Evolutionary conservation across 2,329 filamentous ascomycete species (phyloP).

Genomic region (Falciphora oryzae): DNA sequence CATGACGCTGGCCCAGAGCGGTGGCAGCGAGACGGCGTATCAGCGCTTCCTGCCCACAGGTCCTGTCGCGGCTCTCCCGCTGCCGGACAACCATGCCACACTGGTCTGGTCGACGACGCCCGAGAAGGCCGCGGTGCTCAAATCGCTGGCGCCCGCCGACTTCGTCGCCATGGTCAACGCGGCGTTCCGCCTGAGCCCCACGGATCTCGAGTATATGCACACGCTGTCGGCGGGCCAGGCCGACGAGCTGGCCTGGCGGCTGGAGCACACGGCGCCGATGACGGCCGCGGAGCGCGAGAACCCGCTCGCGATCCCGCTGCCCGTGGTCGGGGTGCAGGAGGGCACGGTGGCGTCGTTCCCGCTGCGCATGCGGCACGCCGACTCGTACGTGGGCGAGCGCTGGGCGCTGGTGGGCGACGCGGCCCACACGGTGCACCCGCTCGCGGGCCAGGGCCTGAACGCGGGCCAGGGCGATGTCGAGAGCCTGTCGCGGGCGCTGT

Average conservation of each 20-base stretch:
- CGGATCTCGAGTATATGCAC: constrained; percentile 81
- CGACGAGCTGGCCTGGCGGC: constrained; percentile 77
- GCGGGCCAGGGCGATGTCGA: constrained; percentile 87
- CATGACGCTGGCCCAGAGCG: constrained; percentile 16
- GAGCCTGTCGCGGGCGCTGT: constrained; percentile 68
- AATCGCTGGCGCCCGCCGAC: constrained; percentile 64
- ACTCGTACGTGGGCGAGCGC: constrained; percentile 86
- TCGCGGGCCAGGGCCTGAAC: constrained; percentile 92
- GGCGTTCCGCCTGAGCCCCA: constrained; percentile 74
- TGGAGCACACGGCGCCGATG: constrained; percentile 50
- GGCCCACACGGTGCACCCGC: constrained; percentile 89
- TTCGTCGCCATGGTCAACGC: constrained; percentile 89
- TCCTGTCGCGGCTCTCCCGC: constrained; percentile 82
- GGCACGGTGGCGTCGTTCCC: constrained; percentile 85
- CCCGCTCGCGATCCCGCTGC: constrained; percentile 54
- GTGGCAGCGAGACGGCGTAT: constrained; percentile 53
- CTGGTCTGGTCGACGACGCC: constrained; percentile 95
- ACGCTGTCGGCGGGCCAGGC: constrained; percentile 51
- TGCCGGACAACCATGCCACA: constrained; percentile 77
- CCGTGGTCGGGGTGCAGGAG: constrained; percentile 65
- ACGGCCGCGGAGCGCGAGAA: constrained; percentile 37
- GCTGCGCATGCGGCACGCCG: constrained; percentile 85
- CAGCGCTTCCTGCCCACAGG: constrained; percentile 93
- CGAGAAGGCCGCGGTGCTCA: constrained; percentile 70
- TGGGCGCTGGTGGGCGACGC: constrained; percentile 90